Evolutionary conservation across 2,329 filamentous ascomycete genomes (phyloP).

Genomic region (Sarocladiaceae sp.): DNA sequence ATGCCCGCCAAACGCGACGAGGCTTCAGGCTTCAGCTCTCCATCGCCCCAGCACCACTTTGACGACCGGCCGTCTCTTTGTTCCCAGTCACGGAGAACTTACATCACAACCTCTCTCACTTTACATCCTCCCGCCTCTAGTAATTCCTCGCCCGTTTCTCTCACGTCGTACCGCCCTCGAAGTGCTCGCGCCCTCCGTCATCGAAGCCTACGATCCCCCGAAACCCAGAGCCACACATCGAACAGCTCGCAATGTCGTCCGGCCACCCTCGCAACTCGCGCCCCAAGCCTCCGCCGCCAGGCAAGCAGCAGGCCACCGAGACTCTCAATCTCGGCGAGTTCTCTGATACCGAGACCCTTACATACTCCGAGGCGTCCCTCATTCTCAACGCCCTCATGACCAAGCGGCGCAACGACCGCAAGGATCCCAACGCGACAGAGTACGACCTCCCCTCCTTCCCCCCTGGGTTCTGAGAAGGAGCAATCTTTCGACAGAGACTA

Average conservation of each 20-base stretch:
- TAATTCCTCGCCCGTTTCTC: no score
- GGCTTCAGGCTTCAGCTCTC: no score
- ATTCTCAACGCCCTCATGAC: constrained; percentile 86
- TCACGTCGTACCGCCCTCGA: no score
- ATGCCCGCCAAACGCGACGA: no score
- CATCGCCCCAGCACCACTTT: no score
- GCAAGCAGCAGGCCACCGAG: constrained; percentile 81
- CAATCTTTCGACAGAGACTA: not conserved
- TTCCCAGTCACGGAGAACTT: no score
- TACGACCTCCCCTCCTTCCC: constrained; percentile 36
- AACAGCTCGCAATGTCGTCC: constrained; percentile 22
- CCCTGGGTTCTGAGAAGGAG: not conserved
- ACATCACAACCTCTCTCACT: no score
- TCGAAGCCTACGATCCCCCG: not conserved
- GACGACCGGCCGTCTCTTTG: no score
- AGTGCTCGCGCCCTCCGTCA: no score
- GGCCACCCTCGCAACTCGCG: constrained; percentile 48
- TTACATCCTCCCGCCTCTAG: no score
- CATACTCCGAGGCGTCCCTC: constrained; percentile 83
- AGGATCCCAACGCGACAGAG: constrained; percentile 80
- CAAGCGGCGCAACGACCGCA: constrained; percentile 71
- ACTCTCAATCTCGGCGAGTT: constrained; percentile 89
- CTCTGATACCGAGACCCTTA: constrained; percentile 83
- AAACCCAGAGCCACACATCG: no score
- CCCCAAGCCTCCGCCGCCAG: constrained; percentile 60